Evolutionary conservation across 192 early-diverging fungal genomes (phyloP), one percentile per base, ranked within the genome.

Genomic region (Podila epigama): DNA sequence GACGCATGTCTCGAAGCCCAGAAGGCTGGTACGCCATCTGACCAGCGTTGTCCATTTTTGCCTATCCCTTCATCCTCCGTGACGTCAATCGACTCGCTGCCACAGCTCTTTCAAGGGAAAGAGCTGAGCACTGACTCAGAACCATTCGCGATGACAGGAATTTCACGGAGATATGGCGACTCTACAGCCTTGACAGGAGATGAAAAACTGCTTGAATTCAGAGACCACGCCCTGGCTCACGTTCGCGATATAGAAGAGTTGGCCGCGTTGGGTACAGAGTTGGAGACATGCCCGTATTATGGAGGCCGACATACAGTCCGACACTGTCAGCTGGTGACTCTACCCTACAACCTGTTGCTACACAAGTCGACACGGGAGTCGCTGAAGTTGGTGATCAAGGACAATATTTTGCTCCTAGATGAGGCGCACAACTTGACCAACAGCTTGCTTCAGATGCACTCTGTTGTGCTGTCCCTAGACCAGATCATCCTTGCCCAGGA

Each of bases 261-360:
- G 28, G 90, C 87, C 3, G 75, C 63, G 27, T 65, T 93, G 0
- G 95, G 94, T 1, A 73, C 82, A 25, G 58, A 80, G 25, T 63
- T 85, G 2, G 50, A 75, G 7, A 85, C 85, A 0, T 97, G 95
- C 67, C 89, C 96, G 0, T 97, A 98, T 67, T 97, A 97, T 66
- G 96, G 93, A 16, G 75, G 90, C 6, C 79, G 95, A 11, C 72
- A 84, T 11, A 82, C 88, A 0, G 83, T 85, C 32, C 66, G 75
- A 35, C 78, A 82, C 27, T 79, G 86, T 42, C 83, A 90, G 60
- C 79, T 97, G 10, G 90, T 98, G 0, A 90, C 91, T n/a, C 66
- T 98, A 32, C 96, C 96, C 3, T 98, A 98, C 77, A 92, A 93
- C 56, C 84, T 93, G 52, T 69, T 97, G 54, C 79, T 96, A n/a